These are phyloP conservation scores for Urostyla sp. DNA, from an alignment of 73 alveolate genomes.

Conservation along the genomic window DNA sequence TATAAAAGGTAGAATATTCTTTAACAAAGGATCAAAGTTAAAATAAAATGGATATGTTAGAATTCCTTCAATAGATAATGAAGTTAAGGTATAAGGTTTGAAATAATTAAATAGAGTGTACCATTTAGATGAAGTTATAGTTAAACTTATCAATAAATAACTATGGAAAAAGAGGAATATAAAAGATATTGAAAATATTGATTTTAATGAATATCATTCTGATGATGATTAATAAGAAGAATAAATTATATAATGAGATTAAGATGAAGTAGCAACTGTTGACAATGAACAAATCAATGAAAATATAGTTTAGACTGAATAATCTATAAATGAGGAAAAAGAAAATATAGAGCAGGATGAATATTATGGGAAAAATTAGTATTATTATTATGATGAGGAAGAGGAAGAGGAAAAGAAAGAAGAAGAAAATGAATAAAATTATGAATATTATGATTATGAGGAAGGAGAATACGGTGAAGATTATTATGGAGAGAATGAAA, in stretches of 20 bases:
- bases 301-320: too few species aligned
- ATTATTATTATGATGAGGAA: conserved; percentile 14
- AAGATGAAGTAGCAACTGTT: conserved; percentile 42
- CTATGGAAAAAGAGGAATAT: conserved; percentile 30
- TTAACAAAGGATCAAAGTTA: not conserved
- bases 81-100: conserved; percentile 37
- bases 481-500: conserved; percentile 52
- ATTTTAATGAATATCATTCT: conserved; percentile 13
- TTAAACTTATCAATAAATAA: conserved; percentile 5
- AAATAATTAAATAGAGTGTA: conserved; percentile 19
- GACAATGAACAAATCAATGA: not conserved
- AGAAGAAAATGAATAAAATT: not conserved
- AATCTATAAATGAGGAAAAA: conserved; percentile 40
- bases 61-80: not conserved
- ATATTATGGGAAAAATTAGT: not conserved
- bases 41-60: conserved; percentile 20
- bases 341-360: not conserved
- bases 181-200: conserved; percentile 4
- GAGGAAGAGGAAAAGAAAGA: conserved; percentile 55
- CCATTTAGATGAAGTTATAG: conserved; percentile 39
- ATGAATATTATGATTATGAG: not conserved
- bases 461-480: conserved; percentile 15
- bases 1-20: conserved; percentile 27
- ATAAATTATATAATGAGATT: not conserved
- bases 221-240: not conserved